Base-by-base conservation (phyloP, 169 alveolate species). In the Cryptosporidium tyzzeri region DNA sequence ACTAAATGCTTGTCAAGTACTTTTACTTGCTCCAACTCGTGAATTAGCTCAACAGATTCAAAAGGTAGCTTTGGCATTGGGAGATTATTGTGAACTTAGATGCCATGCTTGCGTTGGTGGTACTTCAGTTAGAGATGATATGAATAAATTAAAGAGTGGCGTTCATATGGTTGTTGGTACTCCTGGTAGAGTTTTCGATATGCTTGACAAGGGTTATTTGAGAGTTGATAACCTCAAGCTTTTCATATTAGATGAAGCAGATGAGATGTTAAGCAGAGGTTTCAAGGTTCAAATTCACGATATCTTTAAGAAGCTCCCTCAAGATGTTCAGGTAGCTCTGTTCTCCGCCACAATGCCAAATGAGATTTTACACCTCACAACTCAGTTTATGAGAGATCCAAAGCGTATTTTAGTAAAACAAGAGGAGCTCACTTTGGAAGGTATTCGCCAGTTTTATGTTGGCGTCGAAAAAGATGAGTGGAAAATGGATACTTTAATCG, bases 121-220 rank as follows among this genome's bases (percentile, higher is more conserved):
- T 23, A 98, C 99, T n/a, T 97, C 95, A 37, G 98, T 98, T 55
- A 95, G 99, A 80, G 99, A 98, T 62, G 99, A 98, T 86, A 97
- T 97, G 74, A 96, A 96, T 91, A 96, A 94, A 68, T 95, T 98
- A 69, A 95, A 96, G 91, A 96, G 95, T 55, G 99, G 99, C 16
- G 99, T 97, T n/a, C 99, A 99, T 93, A 96, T 98, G 85, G 98
- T 99, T 12, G 99, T 98, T 59, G 99, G 99, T 4, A 99, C 99
- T 29, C 99, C 99, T 14, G 99, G 99, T 18, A 97, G 99, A 91
- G 99, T 98, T 44, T 94, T 93, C 84, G 99, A 99, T 91, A 97
- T 99, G 99, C 95, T 98, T 85, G 97, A 96, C 61, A 96, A 97
- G 92, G 97, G 97, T 69, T 96, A 95, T 84, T 65, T 97, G 14